Base-by-base conservation (phyloP, 2,329 filamentous ascomycete genomes). In the Trichoderma arundinaceum region DNA sequence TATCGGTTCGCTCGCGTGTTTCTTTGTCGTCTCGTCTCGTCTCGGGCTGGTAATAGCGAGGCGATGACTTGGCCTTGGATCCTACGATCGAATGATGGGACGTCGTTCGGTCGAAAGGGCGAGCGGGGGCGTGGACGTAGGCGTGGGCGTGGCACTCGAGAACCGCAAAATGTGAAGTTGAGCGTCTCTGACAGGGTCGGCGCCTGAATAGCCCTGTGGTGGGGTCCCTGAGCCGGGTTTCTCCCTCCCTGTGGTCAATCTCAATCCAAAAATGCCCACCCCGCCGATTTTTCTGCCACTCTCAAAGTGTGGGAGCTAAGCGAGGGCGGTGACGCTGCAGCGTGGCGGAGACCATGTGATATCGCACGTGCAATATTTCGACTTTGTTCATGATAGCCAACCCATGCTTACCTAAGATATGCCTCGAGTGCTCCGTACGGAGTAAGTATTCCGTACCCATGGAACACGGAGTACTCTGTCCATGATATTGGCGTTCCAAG, bases 241-340 rank as follows among this genome's bases (percentile, higher is more conserved):
- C 56, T 57, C 38, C 32, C 53, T 62, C 54, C 60, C 46, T 60
- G 59, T 66, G 61, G 62, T 61, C 66, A 64, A 59, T 58, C 52
- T 53, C 44, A 63, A 59, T 63, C 60, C 39, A 33, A 62, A 28
- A 44, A 43, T 60, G 32, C 43, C 67, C 72, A 76, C 76, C 76
- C 76, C 75, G 77, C 77, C 75, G 74, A 76, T 71, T 75, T 79
- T 78, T 79, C 76, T 77, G 74, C 73, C 76, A 67, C 69, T 54
- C 66, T 67, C 60, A 68, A 71, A 76, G 73, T 78, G 77, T 78
- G 77, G 75, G 76, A 73, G 74, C 73, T 80, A 80, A 77, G 74
- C 76, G 77, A 79, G 76, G 72, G 74, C 77, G 75, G 72, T 80
- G 75, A 77, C 72, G 68, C 49, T 17, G 19, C 28, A 15, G 10